Evolutionary conservation across 768 basidiomycete genomes (phyloP).

Genomic region (Cystobasidiopsis lactophilus): DNA sequence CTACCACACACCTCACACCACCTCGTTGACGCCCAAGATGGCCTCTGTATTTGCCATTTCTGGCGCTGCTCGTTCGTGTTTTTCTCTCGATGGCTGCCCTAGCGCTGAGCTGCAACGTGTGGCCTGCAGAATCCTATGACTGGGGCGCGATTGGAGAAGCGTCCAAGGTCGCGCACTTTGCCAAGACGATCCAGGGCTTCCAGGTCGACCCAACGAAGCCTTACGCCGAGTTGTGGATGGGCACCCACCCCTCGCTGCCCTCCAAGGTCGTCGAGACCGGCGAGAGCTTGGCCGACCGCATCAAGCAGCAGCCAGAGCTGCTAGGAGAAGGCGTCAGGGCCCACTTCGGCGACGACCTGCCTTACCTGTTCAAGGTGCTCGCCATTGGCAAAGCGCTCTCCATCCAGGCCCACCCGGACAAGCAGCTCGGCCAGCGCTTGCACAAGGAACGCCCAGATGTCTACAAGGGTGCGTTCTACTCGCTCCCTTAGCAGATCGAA

Average conservation of each 20-base stretch:
- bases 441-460: slow-evolving; percentile 49
- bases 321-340: slow-evolving; percentile 40
- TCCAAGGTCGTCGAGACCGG: slow-evolving; percentile 34
- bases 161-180: slow-evolving; percentile 81
- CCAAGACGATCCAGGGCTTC: slow-evolving; percentile 42
- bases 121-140: slow-evolving; percentile 72
- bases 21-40: no score
- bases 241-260: slow-evolving; percentile 64
- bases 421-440: slow-evolving; percentile 48
- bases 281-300: slow-evolving; percentile 35
- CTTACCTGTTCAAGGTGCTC: slow-evolving; percentile 80
- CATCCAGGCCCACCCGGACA: slow-evolving; percentile 82
- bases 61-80: no score
- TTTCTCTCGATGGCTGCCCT: no score
- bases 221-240: slow-evolving; percentile 99
- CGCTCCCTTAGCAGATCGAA: not conserved
- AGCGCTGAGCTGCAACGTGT: no score
- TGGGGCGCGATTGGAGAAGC: slow-evolving; percentile 69
- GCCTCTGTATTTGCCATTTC: no score
- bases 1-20: no score
- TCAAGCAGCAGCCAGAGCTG: slow-evolving; percentile 44
- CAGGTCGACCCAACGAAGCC: slow-evolving; percentile 44
- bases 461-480: slow-evolving; percentile 55
- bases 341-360: slow-evolving; percentile 50
- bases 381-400: slow-evolving; percentile 73